These are phyloP conservation scores for Ogataea zsoltii DNA, from an alignment of 805 yeast genomes.

Conservation along the genomic window DNA sequence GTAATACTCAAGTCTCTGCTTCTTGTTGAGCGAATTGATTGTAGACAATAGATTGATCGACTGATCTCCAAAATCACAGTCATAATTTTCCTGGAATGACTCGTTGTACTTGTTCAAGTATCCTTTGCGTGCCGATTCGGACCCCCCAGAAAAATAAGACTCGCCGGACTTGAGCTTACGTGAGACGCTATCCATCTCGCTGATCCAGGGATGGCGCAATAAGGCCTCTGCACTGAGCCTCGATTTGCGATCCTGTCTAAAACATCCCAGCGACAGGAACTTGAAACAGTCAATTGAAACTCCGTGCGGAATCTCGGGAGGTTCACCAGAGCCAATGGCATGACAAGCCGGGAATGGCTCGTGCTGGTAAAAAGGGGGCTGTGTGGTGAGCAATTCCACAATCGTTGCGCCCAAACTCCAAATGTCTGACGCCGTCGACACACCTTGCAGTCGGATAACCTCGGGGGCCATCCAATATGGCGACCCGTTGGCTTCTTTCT, in stretches of 20 bases:
- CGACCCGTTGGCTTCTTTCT: constrained; percentile 66
- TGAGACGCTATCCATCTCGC: neutral
- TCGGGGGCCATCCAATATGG: constrained; percentile 99
- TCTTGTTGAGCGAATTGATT: constrained; percentile 19
- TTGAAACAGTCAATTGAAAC: constrained; percentile 28
- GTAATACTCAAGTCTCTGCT: constrained; percentile 21
- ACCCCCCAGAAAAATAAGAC: neutral
- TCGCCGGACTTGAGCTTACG: constrained; percentile 4
- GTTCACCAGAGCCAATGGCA: constrained; percentile 76
- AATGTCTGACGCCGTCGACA: constrained; percentile 84
- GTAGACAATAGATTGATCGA: constrained; percentile 15
- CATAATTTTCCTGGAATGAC: constrained; percentile 19
- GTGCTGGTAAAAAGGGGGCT: constrained; percentile 82
- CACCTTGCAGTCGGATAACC: constrained; percentile 79
- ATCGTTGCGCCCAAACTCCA: constrained; percentile 97
- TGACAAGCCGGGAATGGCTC: constrained; percentile 79
- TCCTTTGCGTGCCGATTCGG: neutral
- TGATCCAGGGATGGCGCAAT: constrained; percentile 63
- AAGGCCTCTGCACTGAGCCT: constrained; percentile 59
- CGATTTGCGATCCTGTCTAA: constrained; percentile 64
- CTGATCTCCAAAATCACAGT: constrained; percentile 21
- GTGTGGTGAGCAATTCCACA: constrained; percentile 79
- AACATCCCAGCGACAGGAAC: constrained; percentile 67
- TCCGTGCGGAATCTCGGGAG: constrained; percentile 62
- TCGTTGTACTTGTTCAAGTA: constrained; percentile 20